These are phyloP conservation scores for Meredithiella fracta DNA, from an alignment of 2,329 filamentous ascomycete species.

Conservation along the genomic window DNA sequence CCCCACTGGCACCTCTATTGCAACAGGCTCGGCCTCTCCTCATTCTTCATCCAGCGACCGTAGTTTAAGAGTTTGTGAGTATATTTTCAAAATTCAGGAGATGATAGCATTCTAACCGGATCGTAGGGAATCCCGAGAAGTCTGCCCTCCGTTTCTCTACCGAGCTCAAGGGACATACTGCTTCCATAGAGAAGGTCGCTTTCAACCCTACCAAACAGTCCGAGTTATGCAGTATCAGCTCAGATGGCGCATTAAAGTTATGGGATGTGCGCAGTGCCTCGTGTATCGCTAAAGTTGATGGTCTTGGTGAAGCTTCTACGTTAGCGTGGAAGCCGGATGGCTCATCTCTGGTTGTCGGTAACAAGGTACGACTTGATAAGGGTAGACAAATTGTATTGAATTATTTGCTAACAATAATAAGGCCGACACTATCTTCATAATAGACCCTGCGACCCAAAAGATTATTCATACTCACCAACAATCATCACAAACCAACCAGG, in stretches of 20 bases:
- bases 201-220: conserved; percentile 66
- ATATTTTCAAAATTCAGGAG: not conserved
- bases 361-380: conserved; percentile 36
- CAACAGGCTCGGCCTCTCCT: conserved; percentile 48
- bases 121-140: conserved; percentile 56
- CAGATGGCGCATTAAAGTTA: conserved; percentile 58
- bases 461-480: conserved; percentile 45
- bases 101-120: not conserved
- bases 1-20: conserved; percentile 64
- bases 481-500: conserved; percentile 50
- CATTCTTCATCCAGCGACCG: conserved; percentile 31
- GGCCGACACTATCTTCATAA: conserved; percentile 45
- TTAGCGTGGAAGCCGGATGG: conserved; percentile 62
- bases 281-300: conserved; percentile 52
- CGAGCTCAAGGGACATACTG: conserved; percentile 51
- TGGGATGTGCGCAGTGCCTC: conserved; percentile 66
- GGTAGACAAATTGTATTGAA: too few species aligned
- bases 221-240: conserved; percentile 58
- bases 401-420: conserved; percentile 19
- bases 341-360: conserved; percentile 51
- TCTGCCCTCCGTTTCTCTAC: conserved; percentile 58
- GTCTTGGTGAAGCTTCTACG: conserved; percentile 50
- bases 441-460: conserved; percentile 42
- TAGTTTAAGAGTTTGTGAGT: conserved; percentile 55
- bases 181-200: conserved; percentile 55